Percentiles rank a stretch among this genome's conserved stretches.
phyloP scores from a whole-genome alignment of 2,329 filamentous ascomycete genomes.

The Metarhizium brunneum region DNA sequence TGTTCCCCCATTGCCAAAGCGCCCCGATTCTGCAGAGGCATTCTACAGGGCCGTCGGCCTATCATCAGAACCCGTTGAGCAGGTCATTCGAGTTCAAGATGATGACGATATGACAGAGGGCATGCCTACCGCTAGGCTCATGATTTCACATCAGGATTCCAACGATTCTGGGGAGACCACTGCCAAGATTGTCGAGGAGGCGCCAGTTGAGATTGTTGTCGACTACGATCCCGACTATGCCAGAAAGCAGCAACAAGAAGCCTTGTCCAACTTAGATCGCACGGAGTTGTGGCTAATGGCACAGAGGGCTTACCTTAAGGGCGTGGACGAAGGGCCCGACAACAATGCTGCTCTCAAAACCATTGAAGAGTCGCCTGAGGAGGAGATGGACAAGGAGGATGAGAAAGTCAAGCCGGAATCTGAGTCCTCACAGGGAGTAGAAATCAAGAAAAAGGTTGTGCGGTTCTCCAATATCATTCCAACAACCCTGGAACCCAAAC shows the following conservation, averaged over 20 bases:
- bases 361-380: constrained; percentile 24
- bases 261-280: constrained; percentile 68
- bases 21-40: constrained; percentile 27
- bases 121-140: constrained; percentile 57
- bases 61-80: constrained; percentile 49
- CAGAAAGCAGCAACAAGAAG: constrained; percentile 59
- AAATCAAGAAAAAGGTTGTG: constrained; percentile 59
- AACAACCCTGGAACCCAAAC: constrained; percentile 35
- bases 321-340: constrained; percentile 41
- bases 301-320: constrained; percentile 68
- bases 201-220: constrained; percentile 54
- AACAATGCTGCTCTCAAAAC: constrained; percentile 27
- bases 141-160: constrained; percentile 22
- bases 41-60: constrained; percentile 29
- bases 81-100: constrained; percentile 48
- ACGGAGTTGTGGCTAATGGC: constrained; percentile 81
- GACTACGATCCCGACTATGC: constrained; percentile 71
- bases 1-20: constrained; percentile 24
- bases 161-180: constrained; percentile 20
- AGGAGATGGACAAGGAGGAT: constrained; percentile 17
- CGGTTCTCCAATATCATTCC: constrained; percentile 55
- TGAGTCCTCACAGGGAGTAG: constrained; percentile 15
- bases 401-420: constrained; percentile 9
- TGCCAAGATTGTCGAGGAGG: constrained; percentile 38
- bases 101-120: constrained; percentile 42